These are phyloP conservation scores for Phytopythium boreale DNA, from an alignment of 352 stramenopile genomes.

Conservation along the genomic window DNA sequence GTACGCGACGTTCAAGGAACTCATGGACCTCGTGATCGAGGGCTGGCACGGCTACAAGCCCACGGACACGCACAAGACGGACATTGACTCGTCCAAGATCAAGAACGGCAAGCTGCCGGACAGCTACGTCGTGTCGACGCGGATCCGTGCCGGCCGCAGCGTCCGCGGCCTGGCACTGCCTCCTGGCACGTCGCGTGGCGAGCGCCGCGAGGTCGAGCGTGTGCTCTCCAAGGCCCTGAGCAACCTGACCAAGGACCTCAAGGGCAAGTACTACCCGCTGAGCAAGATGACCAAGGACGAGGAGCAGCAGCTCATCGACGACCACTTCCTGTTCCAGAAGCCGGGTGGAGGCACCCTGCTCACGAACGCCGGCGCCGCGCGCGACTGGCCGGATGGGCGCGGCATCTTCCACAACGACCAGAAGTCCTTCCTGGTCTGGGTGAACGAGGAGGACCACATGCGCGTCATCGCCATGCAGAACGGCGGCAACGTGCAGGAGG, in stretches of 20 bases:
- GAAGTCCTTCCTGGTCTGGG: conserved; percentile 81
- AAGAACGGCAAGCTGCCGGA: conserved; percentile 51
- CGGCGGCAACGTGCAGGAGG: conserved; percentile 79
- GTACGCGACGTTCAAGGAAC: conserved; percentile 72
- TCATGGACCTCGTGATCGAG: conserved; percentile 80
- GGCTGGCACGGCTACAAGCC: conserved; percentile 78
- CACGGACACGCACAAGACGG: conserved; percentile 58
- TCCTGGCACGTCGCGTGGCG: conserved; percentile 61
- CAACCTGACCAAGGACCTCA: conserved; percentile 60
- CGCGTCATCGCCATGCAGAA: conserved; percentile 79
- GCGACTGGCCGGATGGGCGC: conserved; percentile 87
- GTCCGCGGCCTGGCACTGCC: conserved; percentile 82
- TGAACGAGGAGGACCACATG: conserved; percentile 82
- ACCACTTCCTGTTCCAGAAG: conserved; percentile 90
- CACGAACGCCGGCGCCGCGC: conserved; percentile 67
- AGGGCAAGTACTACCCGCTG: conserved; percentile 78
- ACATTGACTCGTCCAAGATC: conserved; percentile 71
- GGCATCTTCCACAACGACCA: conserved; percentile 89
- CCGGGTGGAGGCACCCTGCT: conserved; percentile 71
- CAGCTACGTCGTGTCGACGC: conserved; percentile 87
- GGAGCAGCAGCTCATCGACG: conserved; percentile 84
- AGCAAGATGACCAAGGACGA: conserved; percentile 82
- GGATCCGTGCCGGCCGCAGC: conserved; percentile 83
- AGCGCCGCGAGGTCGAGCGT: conserved; percentile 65
- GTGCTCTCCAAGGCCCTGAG: conserved; percentile 72